These are phyloP conservation scores for Fusarium haematococcum DNA, from an alignment of 2,329 filamentous ascomycete species.

Conservation along the genomic window DNA sequence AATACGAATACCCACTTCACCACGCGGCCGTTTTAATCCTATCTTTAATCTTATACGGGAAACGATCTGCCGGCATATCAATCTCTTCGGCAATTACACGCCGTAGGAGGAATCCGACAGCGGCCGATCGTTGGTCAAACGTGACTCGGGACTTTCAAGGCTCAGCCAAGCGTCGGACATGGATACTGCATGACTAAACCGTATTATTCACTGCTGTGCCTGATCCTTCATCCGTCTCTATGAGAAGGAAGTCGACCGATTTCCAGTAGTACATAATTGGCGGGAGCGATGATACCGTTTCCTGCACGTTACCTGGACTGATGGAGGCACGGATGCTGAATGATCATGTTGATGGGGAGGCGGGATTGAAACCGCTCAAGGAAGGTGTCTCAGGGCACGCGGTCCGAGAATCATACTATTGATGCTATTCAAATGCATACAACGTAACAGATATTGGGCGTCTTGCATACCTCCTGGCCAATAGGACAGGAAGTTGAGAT, in stretches of 20 bases:
- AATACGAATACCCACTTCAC: not conserved
- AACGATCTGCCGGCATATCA: not conserved
- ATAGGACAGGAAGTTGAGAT: not conserved
- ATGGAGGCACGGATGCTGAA: not conserved
- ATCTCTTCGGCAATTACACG: not conserved
- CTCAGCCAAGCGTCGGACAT: not conserved
- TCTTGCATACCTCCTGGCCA: not conserved
- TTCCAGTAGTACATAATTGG: not conserved
- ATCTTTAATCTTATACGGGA: not conserved
- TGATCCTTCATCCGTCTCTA: not conserved
- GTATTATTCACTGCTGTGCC: not conserved
- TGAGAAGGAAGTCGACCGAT: not conserved
- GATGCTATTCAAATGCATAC: not conserved
- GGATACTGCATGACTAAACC: not conserved
- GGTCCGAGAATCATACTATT: not conserved
- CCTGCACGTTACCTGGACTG: not conserved
- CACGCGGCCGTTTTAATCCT: not conserved
- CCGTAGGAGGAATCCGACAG: not conserved
- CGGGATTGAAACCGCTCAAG: not conserved
- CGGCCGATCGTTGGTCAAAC: not conserved
- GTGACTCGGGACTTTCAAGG: not conserved
- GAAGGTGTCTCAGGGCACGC: not conserved
- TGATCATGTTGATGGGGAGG: not conserved
- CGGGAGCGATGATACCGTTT: not conserved
- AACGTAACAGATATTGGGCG: not conserved